Base-by-base conservation (phyloP, 2,329 filamentous ascomycete genomes). In the Coniochaeta sp. region DNA sequence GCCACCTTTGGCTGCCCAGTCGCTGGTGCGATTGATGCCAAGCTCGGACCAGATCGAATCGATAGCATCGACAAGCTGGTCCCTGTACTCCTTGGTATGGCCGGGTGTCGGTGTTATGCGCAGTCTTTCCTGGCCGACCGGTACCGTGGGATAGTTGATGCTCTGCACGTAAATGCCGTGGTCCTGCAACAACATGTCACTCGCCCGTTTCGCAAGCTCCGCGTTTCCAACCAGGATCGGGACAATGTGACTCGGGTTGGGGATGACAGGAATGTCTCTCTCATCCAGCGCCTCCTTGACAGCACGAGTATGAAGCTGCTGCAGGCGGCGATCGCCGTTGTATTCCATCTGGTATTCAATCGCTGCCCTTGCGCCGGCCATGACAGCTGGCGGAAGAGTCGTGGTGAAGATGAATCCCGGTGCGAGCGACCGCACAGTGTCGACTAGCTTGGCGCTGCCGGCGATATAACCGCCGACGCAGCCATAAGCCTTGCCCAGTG, bases 381-480 rank as follows among this genome's bases (percentile, higher is more conserved):
- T 99, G 64, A 92, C 96, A 16, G 95, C 92, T 0, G 95, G 95
- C 4, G 95, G 95, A 14, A 99, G 86, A 11, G 93, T 96, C 6
- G 95, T 99, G 55, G 95, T 99, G 79, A 99, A 99, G 74, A 99
- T 99, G 79, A 99, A 99, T 31, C 95, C 95, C 4, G 95, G 93
- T 1, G 95, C 95, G 44, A 98, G 86, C 9, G 95, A 98, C 58
- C 95, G 90, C 68, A 99, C 90, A 63, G 91, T 89, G 74, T 99
- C 95, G 36, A 99, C 89, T 67, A 99, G 82, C 71, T 89, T 89
- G 59, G 86, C 77, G 62, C 89, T 96, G 58, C 91, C 95, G 38
- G 95, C 95, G 71, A 99, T 98, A 77, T 99, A 99, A 62, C 95
- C 95, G 68, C 95, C 95, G 44, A 99, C 95, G 69, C 93, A 97